These are phyloP conservation scores for Candida sp. DNA, from an alignment of 1,139 yeast genomes.

Conservation along the genomic window DNA sequence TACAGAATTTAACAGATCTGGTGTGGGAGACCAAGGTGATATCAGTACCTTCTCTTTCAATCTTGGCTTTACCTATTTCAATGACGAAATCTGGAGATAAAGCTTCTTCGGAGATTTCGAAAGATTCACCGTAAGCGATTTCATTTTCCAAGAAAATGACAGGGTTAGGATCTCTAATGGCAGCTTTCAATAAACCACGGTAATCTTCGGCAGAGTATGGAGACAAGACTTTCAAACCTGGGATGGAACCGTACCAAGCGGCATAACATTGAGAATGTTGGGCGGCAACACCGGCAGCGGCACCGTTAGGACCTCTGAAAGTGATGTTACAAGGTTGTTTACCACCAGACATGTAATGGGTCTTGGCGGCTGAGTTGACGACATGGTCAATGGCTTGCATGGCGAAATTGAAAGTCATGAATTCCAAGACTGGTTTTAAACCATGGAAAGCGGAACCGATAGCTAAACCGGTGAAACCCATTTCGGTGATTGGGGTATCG, in stretches of 20 bases:
- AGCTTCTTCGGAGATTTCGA: conserved; percentile 88
- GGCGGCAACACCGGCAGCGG: conserved; percentile 99
- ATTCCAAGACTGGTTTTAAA: conserved; percentile 94
- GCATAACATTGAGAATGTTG: conserved; percentile 98
- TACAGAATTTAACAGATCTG: conserved; percentile 81
- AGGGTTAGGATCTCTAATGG: conserved; percentile 98
- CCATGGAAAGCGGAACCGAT: conserved; percentile 99
- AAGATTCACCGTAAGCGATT: conserved; percentile 87
- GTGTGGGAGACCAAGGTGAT: conserved; percentile 88
- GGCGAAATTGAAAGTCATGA: conserved; percentile 99
- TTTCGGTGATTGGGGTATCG: conserved; percentile 98
- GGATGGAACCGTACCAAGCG: conserved; percentile 98
- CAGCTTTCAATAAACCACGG: conserved; percentile 93
- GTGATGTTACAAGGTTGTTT: conserved; percentile 95
- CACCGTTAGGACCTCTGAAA: conserved; percentile 99
- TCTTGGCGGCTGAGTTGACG: conserved; percentile 97
- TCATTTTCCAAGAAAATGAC: conserved; percentile 96
- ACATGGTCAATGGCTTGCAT: conserved; percentile 99
- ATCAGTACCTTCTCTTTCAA: conserved; percentile 91
- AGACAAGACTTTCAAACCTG: conserved; percentile 94
- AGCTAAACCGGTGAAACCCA: conserved; percentile 98
- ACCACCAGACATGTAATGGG: conserved; percentile 99
- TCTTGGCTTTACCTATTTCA: conserved; percentile 95
- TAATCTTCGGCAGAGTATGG: conserved; percentile 97
- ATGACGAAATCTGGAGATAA: conserved; percentile 82